Conservation (phyloP, 441 rosid species). For the Erodium chrysanthum region DNA sequence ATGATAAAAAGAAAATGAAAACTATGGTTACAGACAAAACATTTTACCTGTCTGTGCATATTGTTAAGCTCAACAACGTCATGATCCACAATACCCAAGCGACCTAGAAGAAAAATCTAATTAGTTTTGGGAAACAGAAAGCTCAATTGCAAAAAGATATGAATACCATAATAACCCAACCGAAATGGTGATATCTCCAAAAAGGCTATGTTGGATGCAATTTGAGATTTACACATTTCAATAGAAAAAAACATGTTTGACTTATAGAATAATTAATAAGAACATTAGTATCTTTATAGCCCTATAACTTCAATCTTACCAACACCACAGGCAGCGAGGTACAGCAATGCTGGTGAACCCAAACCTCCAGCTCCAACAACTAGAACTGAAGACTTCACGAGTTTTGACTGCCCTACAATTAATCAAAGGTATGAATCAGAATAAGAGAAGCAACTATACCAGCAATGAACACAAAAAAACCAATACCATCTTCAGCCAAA, state of each 20-base stretch:
- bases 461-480: not conserved
- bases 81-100: constrained; percentile 82
- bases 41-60: constrained; percentile 84
- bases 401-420: constrained; percentile 58
- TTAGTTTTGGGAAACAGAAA: not conserved
- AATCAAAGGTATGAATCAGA: constrained; percentile 6
- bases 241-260: not conserved
- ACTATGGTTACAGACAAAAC: not conserved
- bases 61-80: constrained; percentile 90
- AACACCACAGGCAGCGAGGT: constrained; percentile 89
- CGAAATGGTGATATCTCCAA: not conserved
- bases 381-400: constrained; percentile 67
- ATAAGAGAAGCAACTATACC: not conserved
- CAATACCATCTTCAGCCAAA: not conserved
- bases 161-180: not conserved
- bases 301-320: constrained; percentile 34
- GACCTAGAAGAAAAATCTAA: constrained; percentile 35
- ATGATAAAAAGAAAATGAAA: not conserved
- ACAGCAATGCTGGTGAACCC: constrained; percentile 81
- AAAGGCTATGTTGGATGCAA: not conserved
- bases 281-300: not conserved
- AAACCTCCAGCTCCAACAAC: constrained; percentile 95
- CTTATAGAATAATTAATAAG: not conserved
- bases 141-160: not conserved
- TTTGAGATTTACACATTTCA: not conserved